These are phyloP conservation scores for Xylaria venustula DNA, from an alignment of 495 filamentous ascomycete genomes.

Conservation along the genomic window DNA sequence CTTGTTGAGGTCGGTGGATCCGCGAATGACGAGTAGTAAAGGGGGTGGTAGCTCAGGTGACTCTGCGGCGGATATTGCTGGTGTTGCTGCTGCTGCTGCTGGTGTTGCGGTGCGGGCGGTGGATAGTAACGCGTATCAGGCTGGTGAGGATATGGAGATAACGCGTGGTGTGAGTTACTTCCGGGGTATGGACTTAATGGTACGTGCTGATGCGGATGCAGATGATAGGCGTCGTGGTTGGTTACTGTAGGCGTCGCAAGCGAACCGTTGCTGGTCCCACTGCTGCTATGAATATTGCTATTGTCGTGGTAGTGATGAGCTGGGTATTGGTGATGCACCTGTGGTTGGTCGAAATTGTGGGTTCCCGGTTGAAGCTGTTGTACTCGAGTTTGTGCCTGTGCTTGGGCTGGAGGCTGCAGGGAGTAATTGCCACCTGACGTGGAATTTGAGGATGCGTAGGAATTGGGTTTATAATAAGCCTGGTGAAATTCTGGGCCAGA, in stretches of 20 bases:
- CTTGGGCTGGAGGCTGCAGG: constrained; percentile 50
- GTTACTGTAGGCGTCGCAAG: constrained; percentile 16
- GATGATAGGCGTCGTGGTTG: constrained; percentile 16
- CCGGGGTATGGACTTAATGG: neutral
- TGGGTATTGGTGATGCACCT: constrained; percentile 6
- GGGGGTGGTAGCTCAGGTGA: constrained; percentile 10
- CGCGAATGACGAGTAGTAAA: constrained; percentile 22
- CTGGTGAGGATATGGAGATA: constrained; percentile 18
- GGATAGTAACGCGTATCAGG: constrained; percentile 1
- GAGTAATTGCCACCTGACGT: constrained; percentile 28
- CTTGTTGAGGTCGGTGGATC: constrained; percentile 14
- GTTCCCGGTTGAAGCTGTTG: neutral
- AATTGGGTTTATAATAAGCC: neutral
- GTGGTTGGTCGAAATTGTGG: constrained; percentile 10
- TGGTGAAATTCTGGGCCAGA: constrained; percentile 21
- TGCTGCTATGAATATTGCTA: neutral
- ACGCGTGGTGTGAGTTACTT: constrained; percentile 13
- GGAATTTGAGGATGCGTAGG: constrained; percentile 19
- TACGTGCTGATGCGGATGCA: constrained; percentile 13
- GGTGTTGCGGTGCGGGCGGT: constrained; percentile 6
- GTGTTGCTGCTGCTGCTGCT: constrained; percentile 9
- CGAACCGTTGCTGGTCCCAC: neutral
- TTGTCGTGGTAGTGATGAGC: constrained; percentile 8
- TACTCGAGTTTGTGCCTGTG: constrained; percentile 4
- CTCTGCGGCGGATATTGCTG: constrained; percentile 10